A percentile compares a stretch with the other conserved stretches of the same genome.
Evolutionary conservation across 2,329 filamentous ascomycete species (phyloP).

Genomic region (Aspergillus fructus): DNA sequence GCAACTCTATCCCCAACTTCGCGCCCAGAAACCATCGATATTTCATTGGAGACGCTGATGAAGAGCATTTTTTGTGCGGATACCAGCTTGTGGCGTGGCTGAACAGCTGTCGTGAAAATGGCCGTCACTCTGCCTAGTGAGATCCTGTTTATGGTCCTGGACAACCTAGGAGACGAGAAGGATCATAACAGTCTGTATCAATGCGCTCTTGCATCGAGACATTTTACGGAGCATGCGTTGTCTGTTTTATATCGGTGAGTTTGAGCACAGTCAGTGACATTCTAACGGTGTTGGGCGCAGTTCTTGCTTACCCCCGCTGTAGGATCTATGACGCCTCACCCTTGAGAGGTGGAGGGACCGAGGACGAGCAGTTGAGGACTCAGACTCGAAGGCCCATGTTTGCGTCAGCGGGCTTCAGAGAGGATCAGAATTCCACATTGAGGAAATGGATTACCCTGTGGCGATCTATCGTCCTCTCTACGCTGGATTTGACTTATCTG

Average conservation of each 20-base stretch:
- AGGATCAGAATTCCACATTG: conserved; percentile 48
- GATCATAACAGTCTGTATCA: conserved; percentile 29
- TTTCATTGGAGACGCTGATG: background rate
- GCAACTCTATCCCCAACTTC: background rate
- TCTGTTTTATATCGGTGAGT: conserved; percentile 26
- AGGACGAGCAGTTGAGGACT: conserved; percentile 44
- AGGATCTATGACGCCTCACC: conserved; percentile 52
- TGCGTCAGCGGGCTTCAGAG: conserved; percentile 26
- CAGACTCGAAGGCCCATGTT: conserved; percentile 20
- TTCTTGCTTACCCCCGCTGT: conserved; percentile 6
- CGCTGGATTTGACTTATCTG: conserved; percentile 59
- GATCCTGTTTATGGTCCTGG: conserved; percentile 28
- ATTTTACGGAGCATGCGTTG: conserved; percentile 24
- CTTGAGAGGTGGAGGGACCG: conserved; percentile 44
- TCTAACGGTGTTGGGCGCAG: background rate
- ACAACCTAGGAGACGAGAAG: conserved; percentile 23
- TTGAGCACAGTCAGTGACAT: background rate
- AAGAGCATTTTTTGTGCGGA: background rate
- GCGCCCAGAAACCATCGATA: background rate
- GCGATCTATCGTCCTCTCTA: conserved; percentile 67
- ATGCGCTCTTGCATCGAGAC: conserved; percentile 26
- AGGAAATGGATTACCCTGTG: conserved; percentile 64
- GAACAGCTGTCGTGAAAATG: conserved; percentile 16
- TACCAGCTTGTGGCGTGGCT: background rate
- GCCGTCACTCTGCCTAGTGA: conserved; percentile 21